Evolutionary conservation across 2,329 filamentous ascomycete species (phyloP).

Genomic region (Dothideomycetes sp.): DNA sequence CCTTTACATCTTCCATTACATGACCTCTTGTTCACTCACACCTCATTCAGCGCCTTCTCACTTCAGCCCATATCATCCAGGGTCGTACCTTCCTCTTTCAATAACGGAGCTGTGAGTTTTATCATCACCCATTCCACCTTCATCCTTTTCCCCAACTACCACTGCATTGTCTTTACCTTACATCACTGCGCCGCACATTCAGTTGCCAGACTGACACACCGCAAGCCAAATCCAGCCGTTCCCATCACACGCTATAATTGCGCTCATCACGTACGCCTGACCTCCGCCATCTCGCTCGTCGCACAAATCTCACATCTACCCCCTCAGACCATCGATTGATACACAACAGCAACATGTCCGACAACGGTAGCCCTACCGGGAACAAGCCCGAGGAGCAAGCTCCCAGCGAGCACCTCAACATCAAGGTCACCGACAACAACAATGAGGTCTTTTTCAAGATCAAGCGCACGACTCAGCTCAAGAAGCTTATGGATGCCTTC

Average conservation of each 20-base stretch:
- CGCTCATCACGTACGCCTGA: neutral
- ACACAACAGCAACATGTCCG: slow-evolving; percentile 42
- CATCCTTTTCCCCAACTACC: too few species aligned
- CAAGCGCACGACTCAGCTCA: slow-evolving; percentile 88
- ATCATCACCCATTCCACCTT: too few species aligned
- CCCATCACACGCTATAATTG: too few species aligned
- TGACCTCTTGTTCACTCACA: neutral
- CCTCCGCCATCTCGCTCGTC: slow-evolving; percentile 7
- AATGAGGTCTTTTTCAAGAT: slow-evolving; percentile 99
- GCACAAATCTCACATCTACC: slow-evolving; percentile 2
- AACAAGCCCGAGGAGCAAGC: slow-evolving; percentile 33
- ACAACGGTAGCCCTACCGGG: slow-evolving; percentile 27
- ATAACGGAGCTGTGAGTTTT: too few species aligned
- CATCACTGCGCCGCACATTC: too few species aligned
- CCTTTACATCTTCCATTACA: neutral
- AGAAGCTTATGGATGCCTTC: slow-evolving; percentile 97
- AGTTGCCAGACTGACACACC: too few species aligned
- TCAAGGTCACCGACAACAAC: slow-evolving; percentile 98
- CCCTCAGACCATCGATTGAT: slow-evolving; percentile 1
- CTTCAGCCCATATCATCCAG: too few species aligned
- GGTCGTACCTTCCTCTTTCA: too few species aligned
- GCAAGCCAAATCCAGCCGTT: too few species aligned
- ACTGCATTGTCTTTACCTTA: too few species aligned
- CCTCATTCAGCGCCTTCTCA: too few species aligned
- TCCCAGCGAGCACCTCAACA: slow-evolving; percentile 79